phyloP scores from a whole-genome alignment of 148 eudicot species.

The Rhododendron molle region DNA sequence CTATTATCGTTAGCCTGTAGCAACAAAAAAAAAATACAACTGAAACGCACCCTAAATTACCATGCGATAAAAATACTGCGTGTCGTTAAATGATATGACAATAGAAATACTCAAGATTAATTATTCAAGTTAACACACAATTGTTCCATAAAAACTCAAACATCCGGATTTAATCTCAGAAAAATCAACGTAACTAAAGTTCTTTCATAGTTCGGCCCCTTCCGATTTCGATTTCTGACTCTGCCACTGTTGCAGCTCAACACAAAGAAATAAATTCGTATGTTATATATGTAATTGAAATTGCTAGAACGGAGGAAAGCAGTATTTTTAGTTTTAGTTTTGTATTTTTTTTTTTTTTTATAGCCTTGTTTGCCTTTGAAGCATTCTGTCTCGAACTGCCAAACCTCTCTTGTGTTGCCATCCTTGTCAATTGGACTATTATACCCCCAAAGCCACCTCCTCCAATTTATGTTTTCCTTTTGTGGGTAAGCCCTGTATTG shows the following conservation, averaged over 20 bases:
- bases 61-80: too few relatives aligned
- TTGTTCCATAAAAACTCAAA: background rate
- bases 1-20: too few relatives aligned
- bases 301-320: background rate
- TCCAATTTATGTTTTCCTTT: background rate
- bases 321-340: background rate
- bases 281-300: too few relatives aligned
- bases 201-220: background rate
- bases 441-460: background rate
- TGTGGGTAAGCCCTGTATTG: background rate
- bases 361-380: too few relatives aligned
- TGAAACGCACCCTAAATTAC: too few relatives aligned
- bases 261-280: background rate
- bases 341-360: too few relatives aligned
- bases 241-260: background rate
- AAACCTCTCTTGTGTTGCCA: background rate
- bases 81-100: too few relatives aligned
- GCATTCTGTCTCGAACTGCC: background rate
- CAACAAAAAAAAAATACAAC: too few relatives aligned
- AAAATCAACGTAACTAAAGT: background rate
- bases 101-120: too few relatives aligned
- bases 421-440: background rate
- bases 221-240: too few relatives aligned
- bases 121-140: too few relatives aligned
- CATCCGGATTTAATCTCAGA: background rate